Conservation (phyloP, 495 filamentous ascomycete species). For the Diplogelasinospora grovesii region DNA sequence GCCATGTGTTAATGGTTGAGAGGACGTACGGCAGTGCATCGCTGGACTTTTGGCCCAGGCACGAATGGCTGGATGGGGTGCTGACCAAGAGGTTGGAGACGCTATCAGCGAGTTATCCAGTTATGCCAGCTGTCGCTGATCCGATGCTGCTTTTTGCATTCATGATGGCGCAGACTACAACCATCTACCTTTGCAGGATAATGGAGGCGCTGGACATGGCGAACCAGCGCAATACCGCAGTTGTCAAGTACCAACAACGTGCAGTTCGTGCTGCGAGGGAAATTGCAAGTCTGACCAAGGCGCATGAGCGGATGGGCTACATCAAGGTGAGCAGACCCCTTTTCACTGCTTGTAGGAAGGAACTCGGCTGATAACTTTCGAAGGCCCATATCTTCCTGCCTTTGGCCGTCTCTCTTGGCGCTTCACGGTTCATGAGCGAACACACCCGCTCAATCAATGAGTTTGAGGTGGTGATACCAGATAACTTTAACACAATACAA, state of each 20-base stretch:
- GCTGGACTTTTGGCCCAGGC: slow-evolving; percentile 39
- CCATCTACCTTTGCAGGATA: slow-evolving; percentile 36
- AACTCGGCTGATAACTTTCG: background rate
- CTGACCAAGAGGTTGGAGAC: slow-evolving; percentile 31
- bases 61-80: slow-evolving; percentile 44
- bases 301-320: slow-evolving; percentile 36
- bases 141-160: slow-evolving; percentile 39
- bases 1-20: slow-evolving; percentile 28
- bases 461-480: slow-evolving; percentile 1
- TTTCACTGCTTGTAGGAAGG: background rate
- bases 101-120: slow-evolving; percentile 26
- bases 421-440: slow-evolving; percentile 11
- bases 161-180: slow-evolving; percentile 39
- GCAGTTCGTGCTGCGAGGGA: slow-evolving; percentile 32
- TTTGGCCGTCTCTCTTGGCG: slow-evolving; percentile 15
- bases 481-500: slow-evolving; percentile 1
- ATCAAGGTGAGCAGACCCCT: slow-evolving; percentile 30
- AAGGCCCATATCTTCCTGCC: slow-evolving; percentile 26
- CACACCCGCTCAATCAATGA: background rate
- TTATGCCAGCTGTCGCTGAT: slow-evolving; percentile 31
- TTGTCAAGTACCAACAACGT: slow-evolving; percentile 28
- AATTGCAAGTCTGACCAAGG: slow-evolving; percentile 35
- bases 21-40: slow-evolving; percentile 10
- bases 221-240: slow-evolving; percentile 16
- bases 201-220: slow-evolving; percentile 17